These are phyloP conservation scores for Phytopythium helicoides DNA, from an alignment of 352 stramenopile genomes.

Conservation along the genomic window DNA sequence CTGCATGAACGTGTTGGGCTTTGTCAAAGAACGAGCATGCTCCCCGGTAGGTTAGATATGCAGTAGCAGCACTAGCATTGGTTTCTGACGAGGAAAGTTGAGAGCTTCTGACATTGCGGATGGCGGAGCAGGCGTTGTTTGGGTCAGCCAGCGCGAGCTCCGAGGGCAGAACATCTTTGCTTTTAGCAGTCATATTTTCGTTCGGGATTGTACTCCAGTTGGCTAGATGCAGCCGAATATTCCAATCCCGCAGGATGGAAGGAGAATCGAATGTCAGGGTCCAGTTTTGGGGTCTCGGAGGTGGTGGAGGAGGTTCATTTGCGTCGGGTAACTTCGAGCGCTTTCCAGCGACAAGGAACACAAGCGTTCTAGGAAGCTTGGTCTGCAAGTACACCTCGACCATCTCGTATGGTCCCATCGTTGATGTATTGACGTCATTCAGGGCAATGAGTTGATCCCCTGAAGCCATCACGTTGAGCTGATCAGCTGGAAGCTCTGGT, in stretches of 20 bases:
- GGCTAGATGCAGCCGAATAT: conserved; percentile 49
- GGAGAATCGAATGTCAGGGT: conserved; percentile 46
- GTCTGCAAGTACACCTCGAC: conserved; percentile 49
- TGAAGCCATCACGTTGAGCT: conserved; percentile 45
- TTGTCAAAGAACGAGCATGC: conserved; percentile 72
- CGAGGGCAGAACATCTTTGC: conserved; percentile 11
- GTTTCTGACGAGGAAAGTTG: not conserved
- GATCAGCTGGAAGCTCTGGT: conserved; percentile 38
- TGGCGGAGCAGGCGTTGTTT: conserved; percentile 36
- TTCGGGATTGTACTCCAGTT: conserved; percentile 52
- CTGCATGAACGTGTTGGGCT: conserved; percentile 30
- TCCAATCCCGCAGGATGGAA: conserved; percentile 44
- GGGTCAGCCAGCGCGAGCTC: conserved; percentile 30
- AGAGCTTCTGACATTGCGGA: not conserved
- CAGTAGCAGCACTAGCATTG: conserved; percentile 4
- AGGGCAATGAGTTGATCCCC: conserved; percentile 60
- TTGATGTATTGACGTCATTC: conserved; percentile 62
- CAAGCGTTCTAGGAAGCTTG: conserved; percentile 38
- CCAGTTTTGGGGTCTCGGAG: conserved; percentile 37
- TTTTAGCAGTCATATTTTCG: conserved; percentile 5
- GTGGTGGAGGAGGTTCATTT: conserved; percentile 5
- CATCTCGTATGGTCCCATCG: conserved; percentile 48
- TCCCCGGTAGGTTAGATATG: conserved; percentile 54
- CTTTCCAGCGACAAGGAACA: conserved; percentile 37
- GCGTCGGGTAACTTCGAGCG: conserved; percentile 4